Percentiles rank a stretch among this genome's conserved stretches.
Evolutionary conservation across 2,329 filamentous ascomycete genomes (phyloP).

Genomic region (Xylaria sp.): DNA sequence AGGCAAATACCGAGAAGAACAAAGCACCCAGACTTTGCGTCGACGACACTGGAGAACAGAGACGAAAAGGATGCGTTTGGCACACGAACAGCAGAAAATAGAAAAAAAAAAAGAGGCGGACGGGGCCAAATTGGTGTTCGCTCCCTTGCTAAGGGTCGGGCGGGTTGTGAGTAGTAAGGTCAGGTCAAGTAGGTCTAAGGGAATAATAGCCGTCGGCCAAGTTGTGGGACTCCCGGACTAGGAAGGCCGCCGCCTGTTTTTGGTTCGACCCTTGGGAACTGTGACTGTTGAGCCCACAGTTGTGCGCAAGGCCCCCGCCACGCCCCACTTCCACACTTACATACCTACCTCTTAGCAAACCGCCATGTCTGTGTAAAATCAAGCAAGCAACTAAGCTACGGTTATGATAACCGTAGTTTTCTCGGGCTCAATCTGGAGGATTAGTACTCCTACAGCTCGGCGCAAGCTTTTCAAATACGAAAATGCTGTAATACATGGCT

Average conservation of each 20-base stretch:
- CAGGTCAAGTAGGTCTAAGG: slow-evolving; percentile 12
- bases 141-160: slow-evolving; percentile 29
- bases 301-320: background rate
- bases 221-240: slow-evolving; percentile 41
- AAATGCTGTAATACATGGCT: no score
- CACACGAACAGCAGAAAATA: background rate
- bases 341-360: background rate
- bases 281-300: background rate
- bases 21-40: background rate
- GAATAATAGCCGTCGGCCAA: slow-evolving; percentile 40
- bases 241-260: slow-evolving; percentile 32
- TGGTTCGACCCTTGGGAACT: slow-evolving; percentile 8
- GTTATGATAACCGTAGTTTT: background rate
- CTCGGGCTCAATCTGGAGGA: background rate
- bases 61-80: background rate
- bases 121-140: slow-evolving; percentile 29
- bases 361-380: slow-evolving; percentile 1
- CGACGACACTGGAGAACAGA: background rate
- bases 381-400: background rate
- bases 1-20: slow-evolving; percentile 6
- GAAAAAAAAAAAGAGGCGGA: slow-evolving; percentile 24
- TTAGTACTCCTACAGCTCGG: background rate
- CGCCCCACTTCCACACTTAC: slow-evolving; percentile 24
- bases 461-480: background rate
- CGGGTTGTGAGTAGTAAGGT: slow-evolving; percentile 28